A percentile compares a stretch with the other conserved stretches of the same genome.
Evolutionary conservation across 306 rosid species (phyloP).

Genomic region (Glycyrrhiza uralensis): DNA sequence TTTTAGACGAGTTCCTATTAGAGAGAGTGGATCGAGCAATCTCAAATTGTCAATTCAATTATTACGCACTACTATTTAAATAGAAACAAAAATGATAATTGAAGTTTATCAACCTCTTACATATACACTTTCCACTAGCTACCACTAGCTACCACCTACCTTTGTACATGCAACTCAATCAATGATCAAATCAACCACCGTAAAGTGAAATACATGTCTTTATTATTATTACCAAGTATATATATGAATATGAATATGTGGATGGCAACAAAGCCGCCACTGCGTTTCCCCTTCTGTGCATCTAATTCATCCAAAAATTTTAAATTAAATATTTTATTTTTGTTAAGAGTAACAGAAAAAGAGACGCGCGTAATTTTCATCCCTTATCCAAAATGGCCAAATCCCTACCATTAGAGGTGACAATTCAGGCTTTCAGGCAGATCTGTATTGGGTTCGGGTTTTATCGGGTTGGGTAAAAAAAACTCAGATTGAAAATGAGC

Average conservation of each 20-base stretch:
- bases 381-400: no score
- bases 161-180: not conserved
- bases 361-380: no score
- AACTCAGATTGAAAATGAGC: no score
- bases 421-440: no score
- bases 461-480: no score
- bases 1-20: slow-evolving; percentile 1
- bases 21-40: not conserved
- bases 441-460: no score
- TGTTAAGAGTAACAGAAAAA: no score
- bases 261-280: slow-evolving; percentile 20
- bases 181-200: not conserved
- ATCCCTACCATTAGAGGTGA: no score
- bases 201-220: slow-evolving; percentile 11
- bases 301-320: not conserved
- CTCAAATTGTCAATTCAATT: not conserved
- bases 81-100: not conserved
- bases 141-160: slow-evolving; percentile 2
- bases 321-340: not conserved
- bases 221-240: no score
- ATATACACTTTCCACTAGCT: not conserved
- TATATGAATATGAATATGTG: not conserved
- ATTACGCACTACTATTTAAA: not conserved
- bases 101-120: not conserved
- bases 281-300: not conserved